Conservation (phyloP, 257 asterid genomes). For the Solanum paucissectum region DNA sequence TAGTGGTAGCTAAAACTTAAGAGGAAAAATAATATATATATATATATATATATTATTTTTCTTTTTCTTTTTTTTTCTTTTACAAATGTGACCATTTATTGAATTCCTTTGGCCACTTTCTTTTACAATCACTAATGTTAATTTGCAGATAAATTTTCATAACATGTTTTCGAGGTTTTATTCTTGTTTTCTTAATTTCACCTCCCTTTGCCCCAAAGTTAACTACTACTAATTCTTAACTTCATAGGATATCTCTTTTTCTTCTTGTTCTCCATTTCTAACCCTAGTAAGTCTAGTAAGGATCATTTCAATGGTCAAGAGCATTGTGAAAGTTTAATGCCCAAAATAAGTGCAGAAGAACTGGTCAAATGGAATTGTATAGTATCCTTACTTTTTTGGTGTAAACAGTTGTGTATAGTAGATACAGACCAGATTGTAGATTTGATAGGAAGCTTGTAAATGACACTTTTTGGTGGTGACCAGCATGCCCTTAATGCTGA, state of each 20-base stretch:
- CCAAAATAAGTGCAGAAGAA: neutral
- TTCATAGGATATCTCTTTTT: neutral
- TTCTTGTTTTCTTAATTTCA: neutral
- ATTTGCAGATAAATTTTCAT: neutral
- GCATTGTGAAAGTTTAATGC: neutral
- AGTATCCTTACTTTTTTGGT: too few relatives aligned
- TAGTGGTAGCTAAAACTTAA: neutral
- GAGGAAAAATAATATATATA: neutral
- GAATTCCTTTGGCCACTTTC: neutral
- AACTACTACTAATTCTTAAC: neutral
- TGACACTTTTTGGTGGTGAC: too few relatives aligned
- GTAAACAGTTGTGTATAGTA: too few relatives aligned
- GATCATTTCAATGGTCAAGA: neutral
- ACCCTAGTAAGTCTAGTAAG: neutral
- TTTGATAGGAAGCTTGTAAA: too few relatives aligned
- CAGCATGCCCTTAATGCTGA: too few relatives aligned
- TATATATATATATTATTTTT: too few relatives aligned
- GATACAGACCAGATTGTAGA: too few relatives aligned
- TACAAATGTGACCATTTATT: neutral
- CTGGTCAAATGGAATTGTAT: too few relatives aligned
- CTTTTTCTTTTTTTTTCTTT: too few relatives aligned
- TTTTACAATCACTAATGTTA: neutral
- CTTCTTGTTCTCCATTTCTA: neutral
- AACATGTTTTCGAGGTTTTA: neutral
- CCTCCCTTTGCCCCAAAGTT: neutral